phyloP scores from a whole-genome alignment of 2,329 filamentous ascomycete genomes.

The Claviceps digitariae region DNA sequence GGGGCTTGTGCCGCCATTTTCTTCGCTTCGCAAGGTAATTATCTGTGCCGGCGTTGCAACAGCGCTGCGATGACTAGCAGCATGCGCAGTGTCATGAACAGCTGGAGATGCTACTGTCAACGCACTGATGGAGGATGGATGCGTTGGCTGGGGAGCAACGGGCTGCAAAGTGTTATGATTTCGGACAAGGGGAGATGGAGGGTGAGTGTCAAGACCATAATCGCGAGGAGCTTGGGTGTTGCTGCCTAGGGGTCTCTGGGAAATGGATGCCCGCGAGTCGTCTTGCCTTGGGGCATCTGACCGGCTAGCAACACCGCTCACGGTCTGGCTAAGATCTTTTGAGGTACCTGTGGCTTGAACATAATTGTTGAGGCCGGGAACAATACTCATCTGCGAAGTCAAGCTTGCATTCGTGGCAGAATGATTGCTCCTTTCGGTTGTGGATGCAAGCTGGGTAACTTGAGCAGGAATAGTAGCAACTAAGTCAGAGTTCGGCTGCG shows the following conservation, averaged over 20 bases:
- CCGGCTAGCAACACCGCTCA: conserved; percentile 26
- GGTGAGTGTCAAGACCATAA: conserved; percentile 18
- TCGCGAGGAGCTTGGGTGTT: conserved; percentile 10
- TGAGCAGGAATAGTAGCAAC: not conserved
- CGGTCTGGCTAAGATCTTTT: conserved; percentile 14
- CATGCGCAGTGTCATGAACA: not conserved
- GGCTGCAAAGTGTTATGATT: conserved; percentile 64
- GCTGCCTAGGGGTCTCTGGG: conserved; percentile 6
- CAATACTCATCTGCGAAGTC: conserved; percentile 10
- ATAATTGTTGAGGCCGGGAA: conserved; percentile 21
- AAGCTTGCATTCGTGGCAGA: conserved; percentile 4
- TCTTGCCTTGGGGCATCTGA: conserved; percentile 20
- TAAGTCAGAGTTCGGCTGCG: not conserved
- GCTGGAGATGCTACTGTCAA: conserved; percentile 3
- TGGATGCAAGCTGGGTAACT: not conserved
- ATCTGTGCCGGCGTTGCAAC: conserved; percentile 35
- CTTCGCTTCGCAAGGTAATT: conserved; percentile 39
- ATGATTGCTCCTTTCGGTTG: not conserved
- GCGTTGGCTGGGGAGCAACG: conserved; percentile 61
- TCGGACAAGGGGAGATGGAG: conserved; percentile 50
- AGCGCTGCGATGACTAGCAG: not conserved
- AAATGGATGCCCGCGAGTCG: conserved; percentile 16
- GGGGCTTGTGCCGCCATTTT: conserved; percentile 36
- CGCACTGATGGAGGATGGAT: conserved; percentile 45
- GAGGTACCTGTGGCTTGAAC: conserved; percentile 7